Conservation (phyloP, 345 rosid genomes). For the Salix dunnii region DNA sequence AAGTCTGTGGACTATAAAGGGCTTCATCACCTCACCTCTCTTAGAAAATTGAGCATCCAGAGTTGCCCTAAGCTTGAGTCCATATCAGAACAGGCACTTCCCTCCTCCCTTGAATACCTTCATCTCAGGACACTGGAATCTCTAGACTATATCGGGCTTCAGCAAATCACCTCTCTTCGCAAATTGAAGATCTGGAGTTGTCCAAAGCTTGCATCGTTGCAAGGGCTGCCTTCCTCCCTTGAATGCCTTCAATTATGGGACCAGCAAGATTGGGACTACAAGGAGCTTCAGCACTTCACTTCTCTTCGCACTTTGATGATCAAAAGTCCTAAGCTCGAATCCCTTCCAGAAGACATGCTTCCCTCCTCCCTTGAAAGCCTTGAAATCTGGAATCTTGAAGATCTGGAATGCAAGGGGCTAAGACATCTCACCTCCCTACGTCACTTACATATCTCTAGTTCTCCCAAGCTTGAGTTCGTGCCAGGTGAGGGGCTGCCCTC, state of each 20-base stretch:
- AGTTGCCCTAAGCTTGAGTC: constrained; percentile 7
- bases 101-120: not conserved
- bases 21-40: constrained; percentile 2
- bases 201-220: not conserved
- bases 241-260: not conserved
- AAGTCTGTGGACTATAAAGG: not conserved
- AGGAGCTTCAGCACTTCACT: too few species aligned
- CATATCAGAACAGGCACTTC: not conserved
- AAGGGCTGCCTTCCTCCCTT: not conserved
- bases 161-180: not conserved
- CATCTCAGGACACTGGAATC: not conserved
- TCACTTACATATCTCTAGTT: too few species aligned
- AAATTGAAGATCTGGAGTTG: not conserved
- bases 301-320: too few species aligned
- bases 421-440: too few species aligned
- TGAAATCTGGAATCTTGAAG: not conserved
- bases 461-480: too few species aligned
- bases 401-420: not conserved
- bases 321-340: too few species aligned
- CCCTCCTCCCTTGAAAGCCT: too few species aligned
- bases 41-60: not conserved
- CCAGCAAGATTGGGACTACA: too few species aligned
- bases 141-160: not conserved
- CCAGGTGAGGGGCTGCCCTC: too few species aligned
- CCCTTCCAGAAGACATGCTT: too few species aligned